Conservation (phyloP, 148 eudicot species). For the Fagopyrum homotropicum region DNA sequence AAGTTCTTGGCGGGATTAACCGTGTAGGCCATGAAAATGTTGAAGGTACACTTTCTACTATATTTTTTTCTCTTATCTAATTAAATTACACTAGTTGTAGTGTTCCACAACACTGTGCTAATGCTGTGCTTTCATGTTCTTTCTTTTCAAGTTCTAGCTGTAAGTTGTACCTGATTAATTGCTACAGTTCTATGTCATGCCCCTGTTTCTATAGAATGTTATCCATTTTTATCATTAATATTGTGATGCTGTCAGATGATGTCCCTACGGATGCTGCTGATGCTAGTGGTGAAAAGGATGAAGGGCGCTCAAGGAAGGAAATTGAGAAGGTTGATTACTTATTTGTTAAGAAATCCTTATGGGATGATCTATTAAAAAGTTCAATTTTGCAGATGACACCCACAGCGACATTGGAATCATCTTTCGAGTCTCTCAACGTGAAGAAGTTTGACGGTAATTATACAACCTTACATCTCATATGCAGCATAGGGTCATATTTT, state of each 20-base stretch:
- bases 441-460: constrained; percentile 78
- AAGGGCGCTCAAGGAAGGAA: constrained; percentile 9
- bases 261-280: background rate
- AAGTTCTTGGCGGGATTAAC: constrained; percentile 94
- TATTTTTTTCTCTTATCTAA: background rate
- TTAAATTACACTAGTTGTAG: background rate
- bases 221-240: background rate
- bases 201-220: background rate
- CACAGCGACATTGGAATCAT: constrained; percentile 78
- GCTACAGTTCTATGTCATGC: background rate
- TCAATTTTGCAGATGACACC: constrained; percentile 68
- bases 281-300: constrained; percentile 9
- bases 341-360: background rate
- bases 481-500: background rate
- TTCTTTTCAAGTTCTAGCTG: background rate
- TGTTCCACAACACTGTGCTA: background rate
- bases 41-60: constrained; percentile 32
- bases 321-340: constrained; percentile 13
- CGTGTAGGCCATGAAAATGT: constrained; percentile 78
- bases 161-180: background rate
- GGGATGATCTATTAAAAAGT: background rate
- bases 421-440: constrained; percentile 77
- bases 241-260: constrained; percentile 3
- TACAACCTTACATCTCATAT: background rate
- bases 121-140: background rate